phyloP scores from a whole-genome alignment of 768 basidiomycete genomes.

The Pholiota molesta region DNA sequence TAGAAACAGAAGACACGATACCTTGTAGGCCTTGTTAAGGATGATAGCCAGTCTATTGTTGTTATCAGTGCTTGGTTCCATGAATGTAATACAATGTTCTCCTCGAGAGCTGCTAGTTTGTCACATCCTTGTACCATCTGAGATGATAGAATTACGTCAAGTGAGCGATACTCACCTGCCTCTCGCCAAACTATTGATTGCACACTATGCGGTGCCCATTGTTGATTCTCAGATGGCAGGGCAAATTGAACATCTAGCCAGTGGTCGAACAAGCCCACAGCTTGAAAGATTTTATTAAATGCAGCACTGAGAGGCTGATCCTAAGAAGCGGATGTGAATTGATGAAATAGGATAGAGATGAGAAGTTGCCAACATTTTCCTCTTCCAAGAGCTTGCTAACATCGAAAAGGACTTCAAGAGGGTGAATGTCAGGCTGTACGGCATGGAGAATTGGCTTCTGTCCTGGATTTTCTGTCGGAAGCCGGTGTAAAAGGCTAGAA shows the following conservation, averaged over 20 bases:
- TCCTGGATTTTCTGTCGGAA: constrained; percentile 54
- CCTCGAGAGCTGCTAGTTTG: constrained; percentile 64
- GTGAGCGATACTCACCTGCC: constrained; percentile 48
- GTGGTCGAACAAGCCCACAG: constrained; percentile 69
- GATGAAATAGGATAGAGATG: background rate
- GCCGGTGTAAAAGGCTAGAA: constrained; percentile 68
- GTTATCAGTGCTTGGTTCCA: constrained; percentile 57
- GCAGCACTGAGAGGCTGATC: constrained; percentile 71
- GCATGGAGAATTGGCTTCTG: constrained; percentile 63
- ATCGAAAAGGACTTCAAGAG: constrained; percentile 77
- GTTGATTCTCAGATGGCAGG: constrained; percentile 54
- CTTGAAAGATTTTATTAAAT: constrained; percentile 70
- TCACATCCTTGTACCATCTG: constrained; percentile 56
- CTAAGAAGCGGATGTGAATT: constrained; percentile 33
- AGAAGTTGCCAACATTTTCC: constrained; percentile 48
- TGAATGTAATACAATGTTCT: constrained; percentile 73
- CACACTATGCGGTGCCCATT: constrained; percentile 75
- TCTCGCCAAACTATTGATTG: constrained; percentile 75
- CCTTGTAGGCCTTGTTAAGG: constrained; percentile 72
- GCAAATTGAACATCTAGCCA: constrained; percentile 64
- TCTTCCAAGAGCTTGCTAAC: constrained; percentile 75
- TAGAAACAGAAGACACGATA: constrained; percentile 26
- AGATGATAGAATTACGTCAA: background rate
- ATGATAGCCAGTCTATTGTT: constrained; percentile 62
- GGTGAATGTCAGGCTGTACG: constrained; percentile 75